Percentiles rank a stretch among this genome's conserved stretches.
Evolutionary conservation across 2,329 filamentous ascomycete species (phyloP).

Genomic region (Trichocomaceae sp.): DNA sequence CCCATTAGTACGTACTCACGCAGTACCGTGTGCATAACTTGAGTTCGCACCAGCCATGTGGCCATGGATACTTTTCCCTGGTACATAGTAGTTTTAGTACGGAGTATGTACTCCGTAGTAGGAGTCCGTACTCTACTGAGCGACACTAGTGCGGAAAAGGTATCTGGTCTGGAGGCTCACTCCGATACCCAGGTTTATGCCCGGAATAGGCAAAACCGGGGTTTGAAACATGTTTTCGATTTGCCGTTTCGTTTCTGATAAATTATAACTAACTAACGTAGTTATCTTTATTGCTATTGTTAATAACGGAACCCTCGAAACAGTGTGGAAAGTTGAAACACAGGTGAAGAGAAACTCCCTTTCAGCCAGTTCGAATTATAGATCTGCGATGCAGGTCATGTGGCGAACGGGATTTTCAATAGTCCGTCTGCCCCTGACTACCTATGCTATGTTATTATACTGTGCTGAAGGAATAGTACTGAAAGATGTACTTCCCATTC

Average conservation of each 20-base stretch:
- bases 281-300: too few species aligned
- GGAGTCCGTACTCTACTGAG: too few species aligned
- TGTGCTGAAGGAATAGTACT: not conserved
- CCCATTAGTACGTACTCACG: not conserved
- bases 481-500: not conserved
- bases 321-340: too few species aligned
- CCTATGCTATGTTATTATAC: not conserved
- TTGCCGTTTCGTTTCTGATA: not conserved
- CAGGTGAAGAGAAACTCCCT: too few species aligned
- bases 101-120: too few species aligned
- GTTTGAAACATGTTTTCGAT: not conserved
- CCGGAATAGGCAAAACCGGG: not conserved
- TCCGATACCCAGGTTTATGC: not conserved
- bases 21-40: not conserved
- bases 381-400: too few species aligned
- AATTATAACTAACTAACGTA: not conserved
- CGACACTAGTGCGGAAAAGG: not conserved
- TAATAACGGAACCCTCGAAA: not conserved
- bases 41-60: slow-evolving; percentile 2
- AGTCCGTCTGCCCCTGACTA: not conserved
- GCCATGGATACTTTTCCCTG: not conserved
- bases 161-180: not conserved
- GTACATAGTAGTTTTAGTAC: too few species aligned
- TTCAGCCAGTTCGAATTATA: too few species aligned
- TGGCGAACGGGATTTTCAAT: too few species aligned